Evolutionary conservation across 257 asterid genomes (phyloP), one percentile per base, ranked within the genome.

Genomic region (Cordia subcordata): DNA sequence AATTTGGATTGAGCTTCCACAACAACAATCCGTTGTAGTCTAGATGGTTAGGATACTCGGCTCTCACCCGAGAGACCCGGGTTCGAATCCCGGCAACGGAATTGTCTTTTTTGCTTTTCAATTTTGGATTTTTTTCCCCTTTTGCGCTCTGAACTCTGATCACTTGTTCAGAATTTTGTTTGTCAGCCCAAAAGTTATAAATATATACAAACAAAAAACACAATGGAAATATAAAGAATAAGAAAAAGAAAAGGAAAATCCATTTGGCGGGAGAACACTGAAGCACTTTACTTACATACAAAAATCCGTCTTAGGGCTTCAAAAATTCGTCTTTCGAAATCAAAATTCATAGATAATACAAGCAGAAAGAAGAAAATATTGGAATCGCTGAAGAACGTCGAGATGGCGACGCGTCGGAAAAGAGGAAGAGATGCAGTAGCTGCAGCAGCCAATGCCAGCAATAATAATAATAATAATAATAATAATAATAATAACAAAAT

Each of bases 21-120:
- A n/a, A n/a, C 35, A 42, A 10, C 5, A 4, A 52, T 71, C 93
- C 95, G 87, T 85, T 81, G 96, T 88, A 85, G 87, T 88, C 95
- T 88, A 88, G 93, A 5, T 86, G 95, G 95, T 86, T 40, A 84
- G 94, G 94, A 86, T 84, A 86, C 85, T 89, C 91, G 87, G 89
- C 96, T 83, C 94, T 85, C 91, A 89, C 94, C 95, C 95, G 84
- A 79, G 85, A 75, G 90, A 82, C 90, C 87, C 84, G 92, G 85
- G 89, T 87, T 82, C 89, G 32, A 81, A 83, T 81, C 92, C 94
- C 90, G 94, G 90, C 87, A 82, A 85, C 85, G 92, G 92, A 88
- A 83, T 1, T 10, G 4, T 10, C 10, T 2, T 42, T 42, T 42
- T 42, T 42, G 3, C 35, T 27, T 27, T 27, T 27, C 6, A 27